phyloP scores from a whole-genome alignment of 2,329 filamentous ascomycete species.

The Pseudogymnoascus sp. region DNA sequence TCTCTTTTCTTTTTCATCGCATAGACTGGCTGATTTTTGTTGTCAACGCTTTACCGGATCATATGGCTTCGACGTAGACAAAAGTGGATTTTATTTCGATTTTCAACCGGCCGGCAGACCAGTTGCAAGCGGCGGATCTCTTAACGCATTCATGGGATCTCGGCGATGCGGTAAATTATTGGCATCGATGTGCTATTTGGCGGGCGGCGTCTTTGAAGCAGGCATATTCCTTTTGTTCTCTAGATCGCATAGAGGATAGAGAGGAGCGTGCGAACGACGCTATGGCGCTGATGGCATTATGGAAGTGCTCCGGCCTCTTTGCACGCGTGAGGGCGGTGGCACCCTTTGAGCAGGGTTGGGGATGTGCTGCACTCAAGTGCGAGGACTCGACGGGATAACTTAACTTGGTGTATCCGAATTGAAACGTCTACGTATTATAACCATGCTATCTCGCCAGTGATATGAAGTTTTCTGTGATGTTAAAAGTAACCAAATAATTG shows the following conservation, averaged over 20 bases:
- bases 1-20: constrained; percentile 1
- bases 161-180: constrained; percentile 7
- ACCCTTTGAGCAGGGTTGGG: background rate
- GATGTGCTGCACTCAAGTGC: constrained; percentile 5
- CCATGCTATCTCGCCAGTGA: background rate
- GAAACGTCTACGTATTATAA: constrained; percentile 5
- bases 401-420: constrained; percentile 4
- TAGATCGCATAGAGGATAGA: constrained; percentile 4
- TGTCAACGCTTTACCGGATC: constrained; percentile 6
- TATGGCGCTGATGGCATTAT: constrained; percentile 7
- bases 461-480: background rate
- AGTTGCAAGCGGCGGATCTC: constrained; percentile 4
- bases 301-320: constrained; percentile 9
- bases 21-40: constrained; percentile 7
- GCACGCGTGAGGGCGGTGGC: constrained; percentile 5
- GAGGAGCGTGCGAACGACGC: constrained; percentile 8
- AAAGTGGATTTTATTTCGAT: constrained; percentile 10
- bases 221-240: constrained; percentile 9
- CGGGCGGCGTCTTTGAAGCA: constrained; percentile 9
- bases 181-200: constrained; percentile 6
- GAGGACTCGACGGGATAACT: constrained; percentile 7
- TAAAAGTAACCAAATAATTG: background rate
- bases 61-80: constrained; percentile 10
- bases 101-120: constrained; percentile 2
- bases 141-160: constrained; percentile 9